Conservation (phyloP, 2,329 filamentous ascomycete genomes). For the Trichoderma pleuroti region DNA sequence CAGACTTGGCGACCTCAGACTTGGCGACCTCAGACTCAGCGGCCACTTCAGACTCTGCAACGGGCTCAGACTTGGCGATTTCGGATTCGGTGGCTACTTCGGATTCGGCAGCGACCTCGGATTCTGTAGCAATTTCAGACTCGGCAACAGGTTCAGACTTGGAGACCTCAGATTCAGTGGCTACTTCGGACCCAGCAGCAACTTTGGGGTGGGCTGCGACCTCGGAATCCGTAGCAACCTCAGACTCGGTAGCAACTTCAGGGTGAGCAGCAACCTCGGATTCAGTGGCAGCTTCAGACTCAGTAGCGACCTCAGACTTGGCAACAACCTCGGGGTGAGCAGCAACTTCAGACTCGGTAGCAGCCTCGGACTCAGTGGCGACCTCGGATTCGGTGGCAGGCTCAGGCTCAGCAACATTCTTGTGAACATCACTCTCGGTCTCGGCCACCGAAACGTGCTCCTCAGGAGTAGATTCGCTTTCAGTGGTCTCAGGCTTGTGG, state of each 20-base stretch:
- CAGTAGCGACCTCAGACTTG: background rate
- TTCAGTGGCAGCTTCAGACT: background rate
- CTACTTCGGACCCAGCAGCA: background rate
- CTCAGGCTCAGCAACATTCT: conserved; percentile 4
- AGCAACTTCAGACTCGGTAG: conserved; percentile 18
- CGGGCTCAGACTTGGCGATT: conserved; percentile 17
- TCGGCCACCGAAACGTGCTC: conserved; percentile 7
- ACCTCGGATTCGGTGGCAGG: background rate
- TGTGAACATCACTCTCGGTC: background rate
- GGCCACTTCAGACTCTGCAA: conserved; percentile 21
- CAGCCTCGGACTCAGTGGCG: background rate
- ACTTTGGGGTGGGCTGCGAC: background rate
- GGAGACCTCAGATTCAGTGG: background rate
- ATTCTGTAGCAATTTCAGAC: background rate
- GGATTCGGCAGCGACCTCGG: conserved; percentile 19
- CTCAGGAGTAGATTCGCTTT: background rate
- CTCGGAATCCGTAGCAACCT: background rate
- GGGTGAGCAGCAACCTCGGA: background rate
- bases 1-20: conserved; percentile 10
- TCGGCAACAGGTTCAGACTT: background rate
- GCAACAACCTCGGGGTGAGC: conserved; percentile 5
- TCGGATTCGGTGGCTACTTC: conserved; percentile 16
- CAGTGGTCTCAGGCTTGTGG: conserved; percentile 15
- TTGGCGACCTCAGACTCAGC: conserved; percentile 15
- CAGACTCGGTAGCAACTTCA: background rate